phyloP scores from a whole-genome alignment of 805 yeast genomes.

The Komagataella ulmi region DNA sequence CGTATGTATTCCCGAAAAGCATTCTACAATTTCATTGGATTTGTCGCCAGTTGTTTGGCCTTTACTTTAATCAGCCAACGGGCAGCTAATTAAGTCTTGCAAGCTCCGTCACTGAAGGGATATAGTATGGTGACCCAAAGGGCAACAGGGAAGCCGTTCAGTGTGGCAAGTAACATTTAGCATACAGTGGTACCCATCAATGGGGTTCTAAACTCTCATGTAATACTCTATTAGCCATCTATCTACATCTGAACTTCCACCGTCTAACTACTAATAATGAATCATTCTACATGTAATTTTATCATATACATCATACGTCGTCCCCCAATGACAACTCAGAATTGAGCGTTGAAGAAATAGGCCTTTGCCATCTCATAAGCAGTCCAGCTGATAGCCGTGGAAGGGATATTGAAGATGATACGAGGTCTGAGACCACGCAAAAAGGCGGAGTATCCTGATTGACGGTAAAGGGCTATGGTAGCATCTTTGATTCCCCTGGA shows the following conservation, averaged over 20 bases:
- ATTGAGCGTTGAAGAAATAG: slow-evolving; percentile 23
- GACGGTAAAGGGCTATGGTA: slow-evolving; percentile 46
- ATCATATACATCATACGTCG: not conserved
- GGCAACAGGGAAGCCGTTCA: too few relatives aligned
- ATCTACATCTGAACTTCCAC: not conserved
- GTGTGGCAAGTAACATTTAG: too few relatives aligned
- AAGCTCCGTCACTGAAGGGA: too few relatives aligned
- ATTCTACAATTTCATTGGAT: slow-evolving; percentile 68
- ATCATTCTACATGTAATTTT: not conserved
- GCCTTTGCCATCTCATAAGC: slow-evolving; percentile 95
- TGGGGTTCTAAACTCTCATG: too few relatives aligned
- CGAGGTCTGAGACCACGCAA: slow-evolving; percentile 82
- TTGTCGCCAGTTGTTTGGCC: slow-evolving; percentile 65
- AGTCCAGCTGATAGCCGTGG: slow-evolving; percentile 96
- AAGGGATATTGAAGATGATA: slow-evolving; percentile 84
- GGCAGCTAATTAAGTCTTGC: not conserved
- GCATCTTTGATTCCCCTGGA: slow-evolving; percentile 64
- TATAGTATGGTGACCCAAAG: too few relatives aligned
- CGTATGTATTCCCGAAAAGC: slow-evolving; percentile 64
- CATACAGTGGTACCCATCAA: too few relatives aligned
- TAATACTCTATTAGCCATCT: too few relatives aligned
- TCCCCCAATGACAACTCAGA: not conserved
- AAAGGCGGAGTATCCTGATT: slow-evolving; percentile 57
- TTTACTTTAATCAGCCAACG: slow-evolving; percentile 69
- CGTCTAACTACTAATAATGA: not conserved